A percentile compares a stretch with the other conserved stretches of the same genome.
Evolutionary conservation across 768 basidiomycete species (phyloP).

Genomic region (Russula earlei): DNA sequence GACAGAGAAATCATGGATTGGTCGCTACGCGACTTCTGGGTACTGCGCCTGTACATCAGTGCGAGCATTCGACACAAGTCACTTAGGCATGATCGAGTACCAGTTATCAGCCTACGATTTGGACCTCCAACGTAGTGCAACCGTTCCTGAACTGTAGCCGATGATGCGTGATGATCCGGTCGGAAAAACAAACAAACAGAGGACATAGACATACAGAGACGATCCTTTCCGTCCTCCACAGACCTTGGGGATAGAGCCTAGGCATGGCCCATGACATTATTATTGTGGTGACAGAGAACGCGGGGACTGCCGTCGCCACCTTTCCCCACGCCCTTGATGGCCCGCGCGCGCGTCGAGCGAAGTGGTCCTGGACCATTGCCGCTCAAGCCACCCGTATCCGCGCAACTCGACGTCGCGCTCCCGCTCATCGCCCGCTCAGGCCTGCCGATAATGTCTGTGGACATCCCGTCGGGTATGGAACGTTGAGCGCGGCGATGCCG

Average conservation of each 20-base stretch:
- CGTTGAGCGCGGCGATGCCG: conserved; percentile 61
- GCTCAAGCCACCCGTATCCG: conserved; percentile 81
- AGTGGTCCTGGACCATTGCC: conserved; percentile 95
- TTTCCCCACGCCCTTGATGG: conserved; percentile 38
- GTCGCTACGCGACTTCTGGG: conserved; percentile 93
- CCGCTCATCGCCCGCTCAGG: conserved; percentile 50
- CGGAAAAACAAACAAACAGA: conserved; percentile 37
- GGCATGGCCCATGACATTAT: no score
- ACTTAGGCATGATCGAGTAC: conserved; percentile 81
- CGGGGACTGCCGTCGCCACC: no score
- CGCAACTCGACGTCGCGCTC: conserved; percentile 77
- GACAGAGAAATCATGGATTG: conserved; percentile 95
- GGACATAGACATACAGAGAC: conserved; percentile 90
- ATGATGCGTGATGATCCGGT: not conserved
- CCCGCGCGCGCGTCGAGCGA: conserved; percentile 56
- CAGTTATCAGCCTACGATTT: conserved; percentile 81
- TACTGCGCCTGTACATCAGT: conserved; percentile 25
- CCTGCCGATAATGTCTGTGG: conserved; percentile 85
- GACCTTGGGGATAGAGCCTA: no score
- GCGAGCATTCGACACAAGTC: no score
- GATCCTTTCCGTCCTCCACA: no score
- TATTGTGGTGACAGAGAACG: conserved; percentile 37
- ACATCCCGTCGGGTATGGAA: conserved; percentile 98
- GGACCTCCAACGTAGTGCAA: conserved; percentile 78
- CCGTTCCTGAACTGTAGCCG: not conserved